phyloP scores from a whole-genome alignment of 805 yeast species.

The Wickerhamiella shivajii region DNA sequence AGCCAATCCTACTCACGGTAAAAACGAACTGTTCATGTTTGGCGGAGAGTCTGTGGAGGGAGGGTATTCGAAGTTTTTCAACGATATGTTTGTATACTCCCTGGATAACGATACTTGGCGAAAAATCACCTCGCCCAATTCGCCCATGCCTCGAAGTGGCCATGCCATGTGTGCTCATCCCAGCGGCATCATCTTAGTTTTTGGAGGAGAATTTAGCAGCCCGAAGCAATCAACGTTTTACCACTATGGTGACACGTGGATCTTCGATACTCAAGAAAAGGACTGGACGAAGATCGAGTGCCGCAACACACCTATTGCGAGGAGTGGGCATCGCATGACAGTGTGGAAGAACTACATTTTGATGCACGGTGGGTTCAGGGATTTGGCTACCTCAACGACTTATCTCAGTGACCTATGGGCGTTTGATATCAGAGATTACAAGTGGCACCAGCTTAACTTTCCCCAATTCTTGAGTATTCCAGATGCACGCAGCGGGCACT shows the following conservation, averaged over 20 bases:
- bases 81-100: slow-evolving; percentile 62
- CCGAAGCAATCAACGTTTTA: slow-evolving; percentile 93
- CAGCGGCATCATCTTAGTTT: slow-evolving; percentile 67
- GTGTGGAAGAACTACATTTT: slow-evolving; percentile 84
- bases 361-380: slow-evolving; percentile 86
- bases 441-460: slow-evolving; percentile 81
- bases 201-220: slow-evolving; percentile 95
- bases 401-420: slow-evolving; percentile 82
- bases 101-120: slow-evolving; percentile 76
- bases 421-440: slow-evolving; percentile 75
- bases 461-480: slow-evolving; percentile 72
- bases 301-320: slow-evolving; percentile 55
- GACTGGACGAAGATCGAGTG: slow-evolving; percentile 84
- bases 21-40: slow-evolving; percentile 63
- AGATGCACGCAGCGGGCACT: slow-evolving; percentile 89
- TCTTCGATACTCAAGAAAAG: slow-evolving; percentile 64
- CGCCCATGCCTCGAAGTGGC: slow-evolving; percentile 87
- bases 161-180: slow-evolving; percentile 92
- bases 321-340: slow-evolving; percentile 87
- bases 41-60: slow-evolving; percentile 69
- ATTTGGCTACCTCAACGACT: slow-evolving; percentile 68
- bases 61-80: slow-evolving; percentile 52
- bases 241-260: slow-evolving; percentile 95
- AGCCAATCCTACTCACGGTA: slow-evolving; percentile 59
- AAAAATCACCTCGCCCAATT: slow-evolving; percentile 57